Base-by-base conservation (phyloP, 441 rosid species). In the Corymbia citriodora region DNA sequence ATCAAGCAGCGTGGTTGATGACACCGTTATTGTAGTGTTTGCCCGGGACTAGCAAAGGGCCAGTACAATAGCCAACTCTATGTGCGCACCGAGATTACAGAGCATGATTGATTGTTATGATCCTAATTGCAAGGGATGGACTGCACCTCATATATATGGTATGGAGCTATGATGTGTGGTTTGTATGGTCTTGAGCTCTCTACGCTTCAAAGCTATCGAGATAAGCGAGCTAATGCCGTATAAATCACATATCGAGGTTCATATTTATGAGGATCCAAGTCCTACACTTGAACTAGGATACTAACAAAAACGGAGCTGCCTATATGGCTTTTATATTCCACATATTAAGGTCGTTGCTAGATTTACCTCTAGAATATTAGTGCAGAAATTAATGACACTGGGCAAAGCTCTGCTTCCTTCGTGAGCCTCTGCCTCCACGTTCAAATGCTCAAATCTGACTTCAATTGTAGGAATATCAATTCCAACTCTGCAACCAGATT, bases 61-160 rank as follows among this genome's bases (percentile, higher is more conserved):
- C 25, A 23, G 65, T 18, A 61, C 68, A 27, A 11, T 25, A 61
- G 68, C 68, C 14, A 61, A 61, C 15, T 15, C n/a, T 2, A 25
- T 61, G 4, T 27, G 15, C 27, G 15, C 0, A 10, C 36, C 1
- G 19, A 2, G 74, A 65, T n/a, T 1, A 3, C 1, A 10, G 5
- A 65, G 74, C 19, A 15, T n/a, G 19, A 36, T 65, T 65, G 74
- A 65, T 65, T 1, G 6, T 65, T 63, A 63, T 13, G 72, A 63
- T 63, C 72, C 18, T 63, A 63, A 63, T 29, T 12, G 36, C 72
- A 65, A n/a, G 6, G 8, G 74, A 65, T n/a, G 74, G 36, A 31
- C 36, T 57, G 6, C 2, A 23, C 23, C 5, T 23, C 12, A 9
- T 12, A 25, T 57, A 9, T 9, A 57, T 9, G 63, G 13, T 57